Conservation (phyloP, 73 alveolate genomes). For the Blepharisma stoltei region DNA sequence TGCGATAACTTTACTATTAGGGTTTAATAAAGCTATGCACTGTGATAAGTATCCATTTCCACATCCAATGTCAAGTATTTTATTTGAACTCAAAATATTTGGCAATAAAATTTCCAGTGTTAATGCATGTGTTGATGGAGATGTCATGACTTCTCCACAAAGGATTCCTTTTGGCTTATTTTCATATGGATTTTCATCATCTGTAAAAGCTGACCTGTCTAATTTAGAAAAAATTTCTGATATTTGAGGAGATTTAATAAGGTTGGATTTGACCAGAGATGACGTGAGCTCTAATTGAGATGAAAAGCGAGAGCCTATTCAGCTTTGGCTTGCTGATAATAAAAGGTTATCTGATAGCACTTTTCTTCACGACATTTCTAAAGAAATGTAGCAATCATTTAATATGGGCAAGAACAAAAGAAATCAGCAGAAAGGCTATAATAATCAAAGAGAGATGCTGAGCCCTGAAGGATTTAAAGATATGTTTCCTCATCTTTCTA, state of each 20-base stretch:
- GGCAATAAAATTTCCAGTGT: background rate
- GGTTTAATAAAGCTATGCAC: constrained; percentile 5
- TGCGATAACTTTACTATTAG: background rate
- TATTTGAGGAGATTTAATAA: background rate
- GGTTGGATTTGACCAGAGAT: background rate
- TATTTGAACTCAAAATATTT: background rate
- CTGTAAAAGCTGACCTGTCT: background rate
- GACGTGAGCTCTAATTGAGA: background rate
- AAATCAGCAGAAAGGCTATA: too few relatives aligned
- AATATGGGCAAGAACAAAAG: too few relatives aligned
- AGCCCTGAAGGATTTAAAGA: too few relatives aligned
- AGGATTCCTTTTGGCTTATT: background rate
- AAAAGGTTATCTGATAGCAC: background rate
- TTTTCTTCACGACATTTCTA: background rate
- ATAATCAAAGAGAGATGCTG: too few relatives aligned
- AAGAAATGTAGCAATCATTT: too few relatives aligned
- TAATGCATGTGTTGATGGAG: constrained; percentile 5
- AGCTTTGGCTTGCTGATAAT: constrained; percentile 12
- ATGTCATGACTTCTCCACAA: constrained; percentile 3
- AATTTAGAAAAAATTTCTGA: background rate
- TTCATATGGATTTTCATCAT: background rate
- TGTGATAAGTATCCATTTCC: constrained; percentile 12
- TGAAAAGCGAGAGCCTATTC: background rate
- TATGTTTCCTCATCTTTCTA: too few relatives aligned
- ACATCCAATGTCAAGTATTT: constrained; percentile 21